Conservation (phyloP, 1,284 basidiomycete species). For the Earliella scabrosa region DNA sequence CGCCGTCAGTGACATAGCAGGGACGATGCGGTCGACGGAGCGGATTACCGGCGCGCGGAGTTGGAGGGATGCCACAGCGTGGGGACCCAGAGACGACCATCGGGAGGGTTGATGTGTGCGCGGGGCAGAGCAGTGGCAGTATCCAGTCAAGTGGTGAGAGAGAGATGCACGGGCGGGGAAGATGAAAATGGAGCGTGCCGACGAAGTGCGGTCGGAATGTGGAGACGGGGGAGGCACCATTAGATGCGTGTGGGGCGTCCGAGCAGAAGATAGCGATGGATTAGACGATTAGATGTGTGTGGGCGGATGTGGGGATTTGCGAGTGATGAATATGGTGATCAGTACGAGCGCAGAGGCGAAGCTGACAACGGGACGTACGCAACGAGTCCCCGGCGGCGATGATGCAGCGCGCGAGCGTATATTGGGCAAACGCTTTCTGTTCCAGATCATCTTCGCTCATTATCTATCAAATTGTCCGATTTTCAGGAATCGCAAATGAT, state of each 20-base stretch:
- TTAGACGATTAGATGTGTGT: background rate
- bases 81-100: background rate
- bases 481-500: too few relatives aligned
- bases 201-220: too few relatives aligned
- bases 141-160: too few relatives aligned
- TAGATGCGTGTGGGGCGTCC: too few relatives aligned
- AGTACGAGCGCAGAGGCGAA: background rate
- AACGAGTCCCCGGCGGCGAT: slow-evolving; percentile 46
- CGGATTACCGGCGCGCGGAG: background rate
- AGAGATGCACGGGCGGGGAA: too few relatives aligned
- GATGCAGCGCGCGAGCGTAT: slow-evolving; percentile 73
- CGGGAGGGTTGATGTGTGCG: too few relatives aligned
- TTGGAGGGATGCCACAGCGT: background rate
- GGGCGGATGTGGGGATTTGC: background rate
- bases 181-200: too few relatives aligned
- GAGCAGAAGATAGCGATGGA: too few relatives aligned
- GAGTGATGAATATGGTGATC: background rate
- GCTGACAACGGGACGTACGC: slow-evolving; percentile 16
- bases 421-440: slow-evolving; percentile 73
- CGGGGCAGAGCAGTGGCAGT: too few relatives aligned
- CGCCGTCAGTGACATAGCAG: too few relatives aligned
- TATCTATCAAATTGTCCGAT: slow-evolving; percentile 61
- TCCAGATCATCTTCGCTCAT: slow-evolving; percentile 73
- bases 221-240: too few relatives aligned
- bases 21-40: background rate